phyloP scores from a whole-genome alignment of 345 rosid species.

The Salix viminalis region DNA sequence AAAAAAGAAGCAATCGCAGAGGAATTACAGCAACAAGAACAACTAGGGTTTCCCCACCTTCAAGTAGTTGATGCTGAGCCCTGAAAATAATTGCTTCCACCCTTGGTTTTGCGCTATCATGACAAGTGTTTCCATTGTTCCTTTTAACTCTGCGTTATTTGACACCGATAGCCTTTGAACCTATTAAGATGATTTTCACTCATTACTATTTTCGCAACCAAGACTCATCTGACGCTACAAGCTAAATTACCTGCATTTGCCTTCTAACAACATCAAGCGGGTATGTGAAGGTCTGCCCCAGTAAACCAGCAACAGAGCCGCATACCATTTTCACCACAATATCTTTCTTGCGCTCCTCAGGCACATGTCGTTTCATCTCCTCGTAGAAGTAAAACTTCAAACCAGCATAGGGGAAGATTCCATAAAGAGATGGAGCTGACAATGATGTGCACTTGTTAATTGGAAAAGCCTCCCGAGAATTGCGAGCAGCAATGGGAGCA shows the following conservation, averaged over 20 bases:
- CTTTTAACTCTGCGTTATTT: slow-evolving; percentile 44
- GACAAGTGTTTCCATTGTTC: slow-evolving; percentile 68
- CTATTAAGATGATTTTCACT: slow-evolving; percentile 30
- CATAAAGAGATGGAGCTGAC: slow-evolving; percentile 86
- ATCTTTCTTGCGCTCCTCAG: slow-evolving; percentile 66
- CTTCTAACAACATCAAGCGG: slow-evolving; percentile 98
- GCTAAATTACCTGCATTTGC: slow-evolving; percentile 76
- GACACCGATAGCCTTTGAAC: slow-evolving; percentile 60
- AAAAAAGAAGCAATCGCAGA: neutral
- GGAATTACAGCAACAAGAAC: neutral
- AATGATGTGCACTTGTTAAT: slow-evolving; percentile 10
- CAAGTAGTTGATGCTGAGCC: slow-evolving; percentile 84
- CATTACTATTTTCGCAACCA: neutral
- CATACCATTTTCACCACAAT: slow-evolving; percentile 67
- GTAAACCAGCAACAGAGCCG: slow-evolving; percentile 81
- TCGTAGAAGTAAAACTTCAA: slow-evolving; percentile 92
- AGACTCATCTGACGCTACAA: slow-evolving; percentile 1
- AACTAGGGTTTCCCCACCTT: slow-evolving; percentile 40
- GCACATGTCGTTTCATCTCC: slow-evolving; percentile 89
- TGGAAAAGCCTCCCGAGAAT: slow-evolving; percentile 6
- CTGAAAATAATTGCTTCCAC: slow-evolving; percentile 95
- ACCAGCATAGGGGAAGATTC: slow-evolving; percentile 97
- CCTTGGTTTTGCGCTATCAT: slow-evolving; percentile 68
- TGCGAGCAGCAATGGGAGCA: neutral
- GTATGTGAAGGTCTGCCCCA: slow-evolving; percentile 94